Conservation (phyloP, 768 basidiomycete genomes). For the Steccherinum ochraceum region DNA sequence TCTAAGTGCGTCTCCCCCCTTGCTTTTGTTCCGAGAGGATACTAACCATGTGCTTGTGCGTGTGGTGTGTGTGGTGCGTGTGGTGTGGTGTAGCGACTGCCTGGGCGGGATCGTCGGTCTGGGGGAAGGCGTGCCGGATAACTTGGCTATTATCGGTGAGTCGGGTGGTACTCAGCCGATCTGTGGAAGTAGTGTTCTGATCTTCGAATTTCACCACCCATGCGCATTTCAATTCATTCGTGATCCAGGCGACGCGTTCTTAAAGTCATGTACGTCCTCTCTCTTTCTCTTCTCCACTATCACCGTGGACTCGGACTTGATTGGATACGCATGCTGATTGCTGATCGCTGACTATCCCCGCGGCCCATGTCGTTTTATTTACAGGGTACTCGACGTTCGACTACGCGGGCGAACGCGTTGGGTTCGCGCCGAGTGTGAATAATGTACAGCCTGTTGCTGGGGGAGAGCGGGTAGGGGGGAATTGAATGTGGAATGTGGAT, state of each 20-base stretch:
- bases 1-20: conserved; percentile 18
- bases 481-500: too few species aligned
- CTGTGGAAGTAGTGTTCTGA: neutral
- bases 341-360: conserved; percentile 8
- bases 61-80: neutral
- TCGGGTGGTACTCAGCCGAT: conserved; percentile 22
- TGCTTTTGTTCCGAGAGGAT: neutral
- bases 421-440: conserved; percentile 51
- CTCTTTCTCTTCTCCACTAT: neutral
- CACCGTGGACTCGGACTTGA: neutral
- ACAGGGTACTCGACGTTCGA: conserved; percentile 60
- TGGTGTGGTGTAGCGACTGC: conserved; percentile 45
- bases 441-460: conserved; percentile 19
- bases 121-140: conserved; percentile 34
- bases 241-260: conserved; percentile 45
- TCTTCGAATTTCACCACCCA: too few species aligned
- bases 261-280: conserved; percentile 54
- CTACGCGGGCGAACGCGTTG: conserved; percentile 49
- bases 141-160: conserved; percentile 50
- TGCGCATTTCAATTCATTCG: too few species aligned
- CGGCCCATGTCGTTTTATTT: too few species aligned
- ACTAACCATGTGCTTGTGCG: neutral
- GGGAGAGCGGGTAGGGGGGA: too few species aligned
- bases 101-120: conserved; percentile 49
- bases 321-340: neutral